Base-by-base conservation (phyloP, 1,284 basidiomycete genomes). In the Trichosporon sp. region DNA sequence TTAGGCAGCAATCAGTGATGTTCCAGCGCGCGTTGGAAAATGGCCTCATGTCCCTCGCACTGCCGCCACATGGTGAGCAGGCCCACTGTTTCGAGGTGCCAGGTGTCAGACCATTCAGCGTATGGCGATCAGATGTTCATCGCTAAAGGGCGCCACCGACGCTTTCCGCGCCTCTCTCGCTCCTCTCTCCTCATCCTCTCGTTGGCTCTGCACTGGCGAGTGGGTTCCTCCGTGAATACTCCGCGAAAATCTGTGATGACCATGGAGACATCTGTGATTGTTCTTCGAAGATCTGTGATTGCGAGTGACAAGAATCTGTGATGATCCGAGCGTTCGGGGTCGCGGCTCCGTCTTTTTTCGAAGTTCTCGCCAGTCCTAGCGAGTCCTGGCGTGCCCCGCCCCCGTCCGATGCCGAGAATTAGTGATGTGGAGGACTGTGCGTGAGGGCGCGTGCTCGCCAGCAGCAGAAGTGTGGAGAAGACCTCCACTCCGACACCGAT, bases 21-120 rank as follows among this genome's bases (percentile, higher is more conserved):
- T 54, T 54, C 49, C 49, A 54, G 49, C 14, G 49, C 16, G 31
- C 49, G 49, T 54, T 54, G 49, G 49, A 54, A 54, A 54, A 54
- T 44, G 40, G 19, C 19, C 40, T 37, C 36, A 37, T n/a, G 19
- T 37, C 9, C 16, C 36, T 44, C 40, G 40, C 40, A 44, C 40
- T 44, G 13, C 5, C 16, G 40, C 40, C n/a, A n/a, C n/a, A n/a
- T n/a, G n/a, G n/a, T n/a, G 40, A 21, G 40, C 23, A 23, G 19
- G 40, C 19, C 40, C 40, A 44, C 40, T 44, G 40, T 44, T 19
- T 44, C 40, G 40, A 44, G 14, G 16, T 36, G 36, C 16, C 36
- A 19, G 36, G 16, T 19, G 16, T 14, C 36, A 37, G 36, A 21
- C 46, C 23, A 13, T n/a, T n/a, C n/a, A n/a, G n/a, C 25, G 27